Base-by-base conservation (phyloP, 768 basidiomycete genomes). In the Pisolithus albus region DNA sequence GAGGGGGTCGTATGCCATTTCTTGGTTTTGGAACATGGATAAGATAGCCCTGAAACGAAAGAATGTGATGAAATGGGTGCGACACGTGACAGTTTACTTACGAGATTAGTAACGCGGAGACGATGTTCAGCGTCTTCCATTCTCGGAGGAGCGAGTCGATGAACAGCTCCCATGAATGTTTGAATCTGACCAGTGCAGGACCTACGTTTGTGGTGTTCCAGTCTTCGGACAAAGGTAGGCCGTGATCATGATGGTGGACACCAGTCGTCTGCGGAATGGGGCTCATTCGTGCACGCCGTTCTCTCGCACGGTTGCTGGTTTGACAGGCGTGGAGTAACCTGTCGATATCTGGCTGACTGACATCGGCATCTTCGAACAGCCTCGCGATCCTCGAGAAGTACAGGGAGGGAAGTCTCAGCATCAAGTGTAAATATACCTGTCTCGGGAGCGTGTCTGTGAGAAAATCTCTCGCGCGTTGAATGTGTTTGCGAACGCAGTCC, bases 381-480 rank as follows among this genome's bases (percentile, higher is more conserved):
- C 80, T 76, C 2, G 85, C 79, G 21, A 91, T 88, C 3, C 88
- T 82, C 3, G 83, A 78, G 65, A 89, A 91, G 61, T 91, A 91
- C 59, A 89, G 72, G 0, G 84, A 78, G 1, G 88, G 89, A n/a
- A 91, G 75, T 15, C 82, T 77, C 16, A 90, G 74, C 7, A 90
- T 77, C 24, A 69, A 40, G 43, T 69, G 64, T 41, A 77, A 64
- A 57, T 79, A 80, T 0, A 66, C 24, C 55, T 76, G 73, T 21
- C 76, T 67, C 0, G 75, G 71, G 16, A 78, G 39, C 1, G 67
- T 71, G 39, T 73, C 73, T n/a, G 62, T 32, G 18, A 61, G 24
- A 44, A 71, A 64, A 56, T 66, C 53, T 34, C 60, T 59, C 32
- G 51, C 37, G 37, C 55, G 59, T 10, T 47, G 52, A 45, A 67